Evolutionary conservation across 2,329 filamentous ascomycete genomes (phyloP).

Genomic region (Ambrosiella cleistominuta): DNA sequence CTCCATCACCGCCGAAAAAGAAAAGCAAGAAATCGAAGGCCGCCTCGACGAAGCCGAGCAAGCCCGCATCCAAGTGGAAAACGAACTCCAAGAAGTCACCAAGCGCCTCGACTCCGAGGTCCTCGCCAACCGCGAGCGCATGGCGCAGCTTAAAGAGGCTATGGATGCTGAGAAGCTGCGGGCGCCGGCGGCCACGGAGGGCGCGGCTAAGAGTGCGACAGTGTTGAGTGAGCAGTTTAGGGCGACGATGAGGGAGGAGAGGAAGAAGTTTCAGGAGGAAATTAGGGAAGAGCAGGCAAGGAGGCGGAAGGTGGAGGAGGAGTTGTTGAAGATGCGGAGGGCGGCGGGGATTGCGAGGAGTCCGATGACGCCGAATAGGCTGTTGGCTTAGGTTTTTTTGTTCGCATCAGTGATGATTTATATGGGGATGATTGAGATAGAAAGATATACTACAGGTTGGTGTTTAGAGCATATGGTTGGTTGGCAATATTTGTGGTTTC

Average conservation of each 20-base stretch:
- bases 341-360: slow-evolving; percentile 22
- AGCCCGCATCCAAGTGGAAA: slow-evolving; percentile 22
- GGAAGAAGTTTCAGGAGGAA: slow-evolving; percentile 39
- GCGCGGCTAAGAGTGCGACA: slow-evolving; percentile 26
- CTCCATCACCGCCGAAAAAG: slow-evolving; percentile 31
- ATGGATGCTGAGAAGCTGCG: slow-evolving; percentile 32
- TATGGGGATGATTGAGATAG: not conserved
- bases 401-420: too few species aligned
- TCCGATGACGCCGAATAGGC: slow-evolving; percentile 23
- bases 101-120: slow-evolving; percentile 27
- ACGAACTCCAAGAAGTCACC: slow-evolving; percentile 22
- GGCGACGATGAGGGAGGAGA: slow-evolving; percentile 37
- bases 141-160: slow-evolving; percentile 30
- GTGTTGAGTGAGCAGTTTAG: slow-evolving; percentile 40
- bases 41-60: slow-evolving; percentile 26
- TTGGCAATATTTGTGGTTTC: not conserved
- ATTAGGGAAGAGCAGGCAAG: slow-evolving; percentile 32
- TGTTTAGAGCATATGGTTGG: not conserved
- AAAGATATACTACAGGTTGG: not conserved
- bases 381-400: not conserved
- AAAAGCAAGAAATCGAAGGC: slow-evolving; percentile 29
- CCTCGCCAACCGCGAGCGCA: slow-evolving; percentile 21
- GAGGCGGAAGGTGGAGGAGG: slow-evolving; percentile 32
- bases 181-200: slow-evolving; percentile 21
- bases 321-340: slow-evolving; percentile 28